Evolutionary conservation across 2,329 filamentous ascomycete species (phyloP).

Genomic region (Chaetomiaceae sp.): DNA sequence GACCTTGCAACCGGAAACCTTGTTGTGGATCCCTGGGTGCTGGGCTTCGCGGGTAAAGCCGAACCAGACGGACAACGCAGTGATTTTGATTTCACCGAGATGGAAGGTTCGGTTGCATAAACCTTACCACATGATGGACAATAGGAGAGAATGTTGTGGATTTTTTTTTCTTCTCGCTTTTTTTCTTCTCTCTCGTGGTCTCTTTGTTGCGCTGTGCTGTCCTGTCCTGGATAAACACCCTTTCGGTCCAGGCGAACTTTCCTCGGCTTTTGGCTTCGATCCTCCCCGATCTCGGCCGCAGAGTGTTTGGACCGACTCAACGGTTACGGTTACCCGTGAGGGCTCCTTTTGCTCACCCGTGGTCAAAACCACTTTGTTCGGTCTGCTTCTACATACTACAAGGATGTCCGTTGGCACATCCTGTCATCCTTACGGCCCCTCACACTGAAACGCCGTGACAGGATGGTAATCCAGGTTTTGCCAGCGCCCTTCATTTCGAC

Average conservation of each 20-base stretch:
- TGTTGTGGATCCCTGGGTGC: not conserved
- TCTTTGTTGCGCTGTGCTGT: no score
- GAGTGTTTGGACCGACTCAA: no score
- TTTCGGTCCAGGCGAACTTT: no score
- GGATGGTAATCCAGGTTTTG: conserved; percentile 1
- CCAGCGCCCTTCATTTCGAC: conserved; percentile 6
- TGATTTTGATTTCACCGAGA: no score
- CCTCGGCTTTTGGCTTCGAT: not conserved
- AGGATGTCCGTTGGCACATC: not conserved
- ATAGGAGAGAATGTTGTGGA: not conserved
- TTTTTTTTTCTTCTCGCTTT: not conserved
- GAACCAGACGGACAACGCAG: not conserved
- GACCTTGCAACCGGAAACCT: no score
- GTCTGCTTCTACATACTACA: no score
- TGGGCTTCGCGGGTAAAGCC: not conserved
- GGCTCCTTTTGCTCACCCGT: no score
- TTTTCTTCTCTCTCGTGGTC: not conserved
- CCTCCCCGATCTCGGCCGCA: not conserved
- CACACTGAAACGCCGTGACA: conserved; percentile 1
- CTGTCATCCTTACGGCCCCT: conserved; percentile 2
- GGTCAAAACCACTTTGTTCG: no score
- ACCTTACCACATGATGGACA: no score
- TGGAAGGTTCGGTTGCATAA: no score
- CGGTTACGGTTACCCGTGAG: not conserved
- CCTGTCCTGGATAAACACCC: no score